phyloP scores from a whole-genome alignment of 129 eudicot genomes.

The Mikania micrantha region DNA sequence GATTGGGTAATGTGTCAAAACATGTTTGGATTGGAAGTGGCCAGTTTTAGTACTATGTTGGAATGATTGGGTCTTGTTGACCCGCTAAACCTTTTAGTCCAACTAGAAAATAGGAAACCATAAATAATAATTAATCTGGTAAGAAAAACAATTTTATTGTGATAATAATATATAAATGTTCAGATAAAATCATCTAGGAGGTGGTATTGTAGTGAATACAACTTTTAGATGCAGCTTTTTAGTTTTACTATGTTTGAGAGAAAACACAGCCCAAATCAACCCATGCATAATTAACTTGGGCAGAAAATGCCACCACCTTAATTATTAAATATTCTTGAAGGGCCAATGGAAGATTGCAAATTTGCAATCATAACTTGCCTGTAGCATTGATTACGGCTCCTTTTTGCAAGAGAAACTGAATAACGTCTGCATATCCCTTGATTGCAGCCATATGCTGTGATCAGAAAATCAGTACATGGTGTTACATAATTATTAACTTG shows the following conservation, averaged over 20 bases:
- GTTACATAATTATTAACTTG: neutral
- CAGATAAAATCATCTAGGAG: neutral
- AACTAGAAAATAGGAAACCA: neutral
- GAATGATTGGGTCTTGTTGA: neutral
- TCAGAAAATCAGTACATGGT: neutral
- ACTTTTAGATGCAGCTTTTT: neutral
- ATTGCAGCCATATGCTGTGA: conserved; percentile 62
- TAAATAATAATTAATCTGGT: neutral
- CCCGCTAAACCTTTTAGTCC: neutral
- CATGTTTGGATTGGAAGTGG: too few relatives aligned
- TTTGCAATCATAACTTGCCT: conserved; percentile 38
- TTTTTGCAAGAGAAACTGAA: conserved; percentile 41
- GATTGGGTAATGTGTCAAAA: neutral
- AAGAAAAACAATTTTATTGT: neutral
- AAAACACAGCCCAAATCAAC: neutral
- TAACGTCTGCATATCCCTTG: conserved; percentile 52
- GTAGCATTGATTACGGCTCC: conserved; percentile 32
- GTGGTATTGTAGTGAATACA: too few relatives aligned
- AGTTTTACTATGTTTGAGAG: neutral
- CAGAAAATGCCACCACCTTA: neutral
- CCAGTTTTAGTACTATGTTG: neutral
- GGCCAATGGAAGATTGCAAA: neutral
- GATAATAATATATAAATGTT: neutral
- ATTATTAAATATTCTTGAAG: neutral
- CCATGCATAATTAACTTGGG: neutral